Base-by-base conservation (phyloP, 1,284 basidiomycete genomes). In the Ustilago vetiveriae region DNA sequence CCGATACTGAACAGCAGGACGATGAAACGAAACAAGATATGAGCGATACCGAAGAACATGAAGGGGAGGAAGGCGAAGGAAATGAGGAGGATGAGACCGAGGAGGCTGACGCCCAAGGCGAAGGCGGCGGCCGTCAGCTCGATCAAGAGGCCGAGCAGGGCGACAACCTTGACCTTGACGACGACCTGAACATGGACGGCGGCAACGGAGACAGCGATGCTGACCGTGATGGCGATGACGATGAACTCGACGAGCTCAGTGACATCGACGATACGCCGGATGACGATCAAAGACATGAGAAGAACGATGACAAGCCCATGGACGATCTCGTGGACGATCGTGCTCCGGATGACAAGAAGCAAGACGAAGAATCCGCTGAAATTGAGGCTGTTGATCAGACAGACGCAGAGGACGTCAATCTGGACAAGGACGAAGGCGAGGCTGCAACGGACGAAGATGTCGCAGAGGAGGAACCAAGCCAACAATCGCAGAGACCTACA, bases 241-340 rank as follows among this genome's bases (percentile, higher is more conserved):
- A 81, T 46, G 90, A 90, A 23, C 87, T 88, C 36, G 83, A 84
- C 47, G 84, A 85, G 6, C 87, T 90, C 3, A 86, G 91, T 82
- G 88, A 91, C 67, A 86, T 90, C 22, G 85, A 88, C 59, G 83
- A 91, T 50, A 88, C 44, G 37, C 87, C 53, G 2, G 51, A 59
- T 10, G 65, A 59, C 14, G 62, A 72, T 17, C 52, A 57, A 21
- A 40, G 38, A 17, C 43, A 63, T 4, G 41, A 65, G 9, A 47
- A 62, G 46, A 36, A 36, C 22, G 55, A 72, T 11, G 48, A 64
- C 29, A 59, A 56, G 29, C 51, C 53, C 17, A 49, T 65, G 51
- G 58, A 66, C 22, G 71, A 74, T n/a, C 52, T 67, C 42, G 51
- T 62, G 2, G 57, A 70, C 21, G 58, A 74, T 21, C 42, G 47